phyloP scores from a whole-genome alignment of 2,329 filamentous ascomycete species.

The Fusarium brachygibbosum region DNA sequence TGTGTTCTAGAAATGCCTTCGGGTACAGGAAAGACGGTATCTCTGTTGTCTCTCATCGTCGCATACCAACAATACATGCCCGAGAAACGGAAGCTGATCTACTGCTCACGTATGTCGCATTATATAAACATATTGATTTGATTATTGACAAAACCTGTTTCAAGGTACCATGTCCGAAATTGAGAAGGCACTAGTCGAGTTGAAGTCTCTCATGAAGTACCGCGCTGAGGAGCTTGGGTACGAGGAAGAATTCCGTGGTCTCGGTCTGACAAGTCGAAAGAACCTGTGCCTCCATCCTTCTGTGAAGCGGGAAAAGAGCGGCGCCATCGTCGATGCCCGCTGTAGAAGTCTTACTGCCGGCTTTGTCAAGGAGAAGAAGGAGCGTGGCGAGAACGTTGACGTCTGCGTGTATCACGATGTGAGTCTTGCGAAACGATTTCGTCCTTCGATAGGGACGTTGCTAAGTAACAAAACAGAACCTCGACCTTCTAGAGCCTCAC shows the following conservation, averaged over 20 bases:
- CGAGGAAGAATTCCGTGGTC: slow-evolving; percentile 91
- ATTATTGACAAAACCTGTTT: slow-evolving; percentile 11
- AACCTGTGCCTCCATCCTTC: slow-evolving; percentile 97
- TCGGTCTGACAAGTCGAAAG: slow-evolving; percentile 95
- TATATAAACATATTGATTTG: slow-evolving; percentile 1
- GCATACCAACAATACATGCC: slow-evolving; percentile 96
- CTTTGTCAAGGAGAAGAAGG: slow-evolving; percentile 98
- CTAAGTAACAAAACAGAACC: slow-evolving; percentile 69
- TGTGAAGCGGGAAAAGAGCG: slow-evolving; percentile 96
- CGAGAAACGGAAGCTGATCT: slow-evolving; percentile 95
- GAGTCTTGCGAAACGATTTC: slow-evolving; percentile 46
- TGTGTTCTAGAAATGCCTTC: slow-evolving; percentile 99
- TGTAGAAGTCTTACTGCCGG: slow-evolving; percentile 96
- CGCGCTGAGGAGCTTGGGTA: slow-evolving; percentile 88
- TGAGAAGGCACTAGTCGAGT: slow-evolving; percentile 93
- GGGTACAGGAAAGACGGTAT: slow-evolving; percentile 97
- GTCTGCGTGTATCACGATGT: slow-evolving; percentile 96
- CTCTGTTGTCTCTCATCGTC: slow-evolving; percentile 92
- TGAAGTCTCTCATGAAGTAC: slow-evolving; percentile 96
- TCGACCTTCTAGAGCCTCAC: slow-evolving; percentile 93
- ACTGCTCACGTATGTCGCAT: slow-evolving; percentile 81
- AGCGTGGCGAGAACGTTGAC: slow-evolving; percentile 92
- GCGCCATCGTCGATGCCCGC: slow-evolving; percentile 91
- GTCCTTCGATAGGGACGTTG: background rate
- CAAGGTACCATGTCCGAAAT: slow-evolving; percentile 96